Evolutionary conservation across 495 filamentous ascomycete species (phyloP), one percentile per base, ranked within the genome.

Genomic region (Durotheca rogersii): DNA sequence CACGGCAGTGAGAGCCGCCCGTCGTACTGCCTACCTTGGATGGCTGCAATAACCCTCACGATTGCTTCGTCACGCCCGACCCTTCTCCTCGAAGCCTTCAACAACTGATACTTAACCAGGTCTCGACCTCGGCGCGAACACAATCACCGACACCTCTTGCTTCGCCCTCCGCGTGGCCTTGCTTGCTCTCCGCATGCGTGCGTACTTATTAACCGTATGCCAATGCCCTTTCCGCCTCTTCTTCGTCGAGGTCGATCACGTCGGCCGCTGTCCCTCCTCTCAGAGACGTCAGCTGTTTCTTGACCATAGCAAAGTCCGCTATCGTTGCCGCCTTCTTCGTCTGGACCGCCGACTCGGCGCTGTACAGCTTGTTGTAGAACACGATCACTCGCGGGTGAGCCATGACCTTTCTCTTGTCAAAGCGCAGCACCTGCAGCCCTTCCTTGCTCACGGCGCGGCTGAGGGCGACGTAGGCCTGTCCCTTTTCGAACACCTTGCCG

Each of bases 401-500:
- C 84, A 96, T 90, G 15, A 98, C 91, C 72, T 94, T 96, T 31
- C 70, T 79, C 56, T 89, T 87, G 52, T 95, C 87, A 59, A 98
- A 98, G 29, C 88, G 76, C 20, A 89, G 72, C 6, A 98, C 92
- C 62, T 96, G 90, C 16, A 98, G 74, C 4, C 93, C 93, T 15
- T 83, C 80, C 67, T 96, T 88, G 46, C 78, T 85, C 7, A 90
- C 94, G 12, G 93, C 94, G 61, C 93, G 85, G 56, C 81, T 85
- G 23, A 92, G 78, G 36, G 88, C 88, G 31, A 92, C 88, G 60
- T 92, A 92, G 1, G 83, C 87, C 59, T 91, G 93, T 0, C 93
- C 93, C 66, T 95, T 96, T 67, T 97, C 93, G 59, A 98, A 98
- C 6, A 93, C 89, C 55, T 77, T 85, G 11, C 89, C 89, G 0